These are phyloP conservation scores for Botrytis galanthina DNA, from an alignment of 2,329 filamentous ascomycete species.

Conservation along the genomic window DNA sequence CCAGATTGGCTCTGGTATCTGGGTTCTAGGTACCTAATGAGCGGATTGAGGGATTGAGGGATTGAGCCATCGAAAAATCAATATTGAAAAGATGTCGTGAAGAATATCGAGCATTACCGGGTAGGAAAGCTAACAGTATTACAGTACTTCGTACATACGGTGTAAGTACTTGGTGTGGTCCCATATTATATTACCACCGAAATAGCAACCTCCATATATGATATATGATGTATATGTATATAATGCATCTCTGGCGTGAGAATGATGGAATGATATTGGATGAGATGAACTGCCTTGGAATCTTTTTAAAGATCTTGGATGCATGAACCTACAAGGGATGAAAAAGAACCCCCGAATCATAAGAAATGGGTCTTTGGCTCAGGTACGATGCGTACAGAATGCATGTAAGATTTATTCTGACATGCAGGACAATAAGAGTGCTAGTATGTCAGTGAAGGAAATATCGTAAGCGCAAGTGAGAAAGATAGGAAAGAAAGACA, in stretches of 20 bases:
- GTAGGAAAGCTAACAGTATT: background rate
- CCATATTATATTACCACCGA: background rate
- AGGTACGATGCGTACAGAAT: constrained; percentile 15
- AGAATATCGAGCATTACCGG: background rate
- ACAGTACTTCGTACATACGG: no score
- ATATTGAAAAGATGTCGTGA: background rate
- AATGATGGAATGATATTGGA: background rate
- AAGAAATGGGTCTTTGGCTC: constrained; percentile 8
- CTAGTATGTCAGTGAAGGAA: background rate
- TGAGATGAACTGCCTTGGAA: background rate
- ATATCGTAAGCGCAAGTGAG: background rate
- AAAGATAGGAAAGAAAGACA: background rate
- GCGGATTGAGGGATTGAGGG: background rate
- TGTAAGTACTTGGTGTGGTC: background rate
- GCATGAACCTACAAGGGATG: constrained; percentile 3
- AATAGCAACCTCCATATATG: background rate
- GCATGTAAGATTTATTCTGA: constrained; percentile 7
- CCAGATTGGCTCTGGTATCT: background rate
- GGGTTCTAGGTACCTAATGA: background rate
- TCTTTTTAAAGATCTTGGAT: background rate
- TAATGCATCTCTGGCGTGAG: constrained; percentile 3
- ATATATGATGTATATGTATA: background rate
- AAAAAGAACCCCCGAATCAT: background rate
- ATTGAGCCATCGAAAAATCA: background rate
- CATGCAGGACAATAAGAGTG: background rate